Conservation (phyloP, 2,329 filamentous ascomycete species). For the Fusarium sp. region DNA sequence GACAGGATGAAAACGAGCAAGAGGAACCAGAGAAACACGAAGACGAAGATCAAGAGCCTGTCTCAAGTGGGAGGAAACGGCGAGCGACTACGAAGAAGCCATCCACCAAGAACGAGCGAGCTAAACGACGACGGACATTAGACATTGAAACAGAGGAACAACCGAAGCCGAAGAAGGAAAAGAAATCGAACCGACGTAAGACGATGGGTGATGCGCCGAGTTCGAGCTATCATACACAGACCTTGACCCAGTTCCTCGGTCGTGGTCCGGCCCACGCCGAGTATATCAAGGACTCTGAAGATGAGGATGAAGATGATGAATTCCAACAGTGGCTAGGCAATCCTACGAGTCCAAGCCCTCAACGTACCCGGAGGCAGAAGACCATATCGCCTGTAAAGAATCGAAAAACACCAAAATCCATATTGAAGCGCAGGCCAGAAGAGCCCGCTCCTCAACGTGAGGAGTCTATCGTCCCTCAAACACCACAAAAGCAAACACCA, state of each 20-base stretch:
- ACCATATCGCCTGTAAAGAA: slow-evolving; percentile 19
- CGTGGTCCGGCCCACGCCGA: slow-evolving; percentile 28
- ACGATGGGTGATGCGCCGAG: slow-evolving; percentile 48
- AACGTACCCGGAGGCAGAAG: slow-evolving; percentile 12
- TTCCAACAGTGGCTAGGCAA: slow-evolving; percentile 51
- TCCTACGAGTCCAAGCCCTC: slow-evolving; percentile 44
- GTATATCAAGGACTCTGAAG: slow-evolving; percentile 54
- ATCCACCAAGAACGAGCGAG: slow-evolving; percentile 17
- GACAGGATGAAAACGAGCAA: slow-evolving; percentile 30
- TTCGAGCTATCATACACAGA: slow-evolving; percentile 55
- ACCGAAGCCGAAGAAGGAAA: slow-evolving; percentile 30
- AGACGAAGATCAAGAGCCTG: slow-evolving; percentile 35
- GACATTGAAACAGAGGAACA: slow-evolving; percentile 39
- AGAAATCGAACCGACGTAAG: slow-evolving; percentile 42
- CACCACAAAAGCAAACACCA: slow-evolving; percentile 56
- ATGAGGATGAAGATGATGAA: slow-evolving; percentile 47
- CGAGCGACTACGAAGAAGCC: slow-evolving; percentile 22
- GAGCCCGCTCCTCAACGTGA: slow-evolving; percentile 37
- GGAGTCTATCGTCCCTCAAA: slow-evolving; percentile 55
- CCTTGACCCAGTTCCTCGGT: slow-evolving; percentile 54
- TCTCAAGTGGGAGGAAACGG: slow-evolving; percentile 42
- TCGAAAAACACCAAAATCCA: slow-evolving; percentile 28
- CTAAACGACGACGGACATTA: slow-evolving; percentile 46
- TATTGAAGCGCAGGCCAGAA: slow-evolving; percentile 27
- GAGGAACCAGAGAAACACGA: slow-evolving; percentile 25